Percentiles rank a stretch among this genome's conserved stretches.
These are phyloP conservation scores for Candida sojae DNA, from an alignment of 1,139 yeast genomes.

Conservation along the genomic window DNA sequence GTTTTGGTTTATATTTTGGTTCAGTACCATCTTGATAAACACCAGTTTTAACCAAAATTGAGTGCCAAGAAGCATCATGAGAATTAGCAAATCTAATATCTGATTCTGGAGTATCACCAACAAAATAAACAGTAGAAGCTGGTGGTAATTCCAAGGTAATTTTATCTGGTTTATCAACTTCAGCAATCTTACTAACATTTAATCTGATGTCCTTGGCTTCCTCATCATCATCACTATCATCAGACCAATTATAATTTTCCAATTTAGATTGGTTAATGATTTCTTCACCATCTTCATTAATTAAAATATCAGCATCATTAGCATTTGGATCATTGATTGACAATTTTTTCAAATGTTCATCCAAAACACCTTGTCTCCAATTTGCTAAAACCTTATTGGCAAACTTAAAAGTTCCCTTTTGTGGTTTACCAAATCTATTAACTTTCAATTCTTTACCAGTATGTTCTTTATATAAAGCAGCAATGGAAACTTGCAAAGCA, in stretches of 20 bases:
- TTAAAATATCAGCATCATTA: conserved; percentile 47
- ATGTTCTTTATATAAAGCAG: conserved; percentile 78
- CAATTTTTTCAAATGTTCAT: conserved; percentile 65
- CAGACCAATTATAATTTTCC: conserved; percentile 34
- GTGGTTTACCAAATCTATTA: conserved; percentile 83
- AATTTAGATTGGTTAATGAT: conserved; percentile 47
- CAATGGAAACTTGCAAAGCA: conserved; percentile 81
- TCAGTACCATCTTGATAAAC: conserved; percentile 79
- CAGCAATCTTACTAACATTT: conserved; percentile 32
- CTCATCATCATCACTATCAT: conserved; percentile 25
- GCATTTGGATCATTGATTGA: conserved; percentile 48
- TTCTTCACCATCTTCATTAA: conserved; percentile 51
- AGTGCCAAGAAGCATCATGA: conserved; percentile 81
- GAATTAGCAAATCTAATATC: conserved; percentile 87
- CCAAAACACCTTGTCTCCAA: conserved; percentile 80
- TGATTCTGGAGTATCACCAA: conserved; percentile 91
- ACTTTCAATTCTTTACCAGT: conserved; percentile 78
- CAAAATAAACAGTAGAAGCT: conserved; percentile 83
- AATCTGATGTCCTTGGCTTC: conserved; percentile 9
- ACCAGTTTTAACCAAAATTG: conserved; percentile 84
- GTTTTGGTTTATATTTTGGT: conserved; percentile 78
- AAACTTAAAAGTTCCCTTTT: conserved; percentile 76
- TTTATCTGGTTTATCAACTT: conserved; percentile 33
- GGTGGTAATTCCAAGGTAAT: conserved; percentile 68
- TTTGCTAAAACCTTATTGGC: conserved; percentile 73